phyloP scores from a whole-genome alignment of 169 alveolate genomes.

The Amoebophrya sp. region DNA sequence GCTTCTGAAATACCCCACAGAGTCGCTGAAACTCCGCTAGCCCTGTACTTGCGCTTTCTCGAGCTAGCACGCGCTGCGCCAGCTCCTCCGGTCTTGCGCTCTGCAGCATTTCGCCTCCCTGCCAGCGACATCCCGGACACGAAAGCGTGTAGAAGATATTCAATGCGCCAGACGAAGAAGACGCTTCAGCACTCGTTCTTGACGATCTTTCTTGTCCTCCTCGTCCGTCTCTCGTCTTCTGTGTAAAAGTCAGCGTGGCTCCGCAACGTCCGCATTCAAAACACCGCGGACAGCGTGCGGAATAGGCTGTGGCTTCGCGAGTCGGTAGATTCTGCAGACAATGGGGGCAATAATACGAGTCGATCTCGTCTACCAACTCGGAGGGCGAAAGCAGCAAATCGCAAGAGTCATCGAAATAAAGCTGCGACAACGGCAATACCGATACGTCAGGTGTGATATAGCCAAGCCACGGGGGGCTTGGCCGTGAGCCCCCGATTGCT shows the following conservation, averaged over 20 bases:
- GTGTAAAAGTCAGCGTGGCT: neutral
- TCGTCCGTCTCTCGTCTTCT: no score
- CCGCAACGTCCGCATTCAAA: neutral
- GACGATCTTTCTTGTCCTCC: no score
- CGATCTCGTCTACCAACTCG: neutral
- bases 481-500: no score
- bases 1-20: no score
- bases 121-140: neutral
- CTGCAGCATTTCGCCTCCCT: neutral
- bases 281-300: neutral
- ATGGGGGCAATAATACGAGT: neutral
- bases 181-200: no score
- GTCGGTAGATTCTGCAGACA: neutral
- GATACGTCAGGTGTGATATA: neutral
- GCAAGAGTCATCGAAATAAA: neutral
- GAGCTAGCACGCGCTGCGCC: neutral
- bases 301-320: neutral
- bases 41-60: neutral
- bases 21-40: neutral
- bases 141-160: neutral
- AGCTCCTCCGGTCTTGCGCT: neutral
- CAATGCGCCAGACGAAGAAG: neutral
- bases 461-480: neutral
- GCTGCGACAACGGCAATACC: neutral
- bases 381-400: neutral